Conservation (phyloP, 1,139 yeast genomes). For the Taphrina populina region DNA sequence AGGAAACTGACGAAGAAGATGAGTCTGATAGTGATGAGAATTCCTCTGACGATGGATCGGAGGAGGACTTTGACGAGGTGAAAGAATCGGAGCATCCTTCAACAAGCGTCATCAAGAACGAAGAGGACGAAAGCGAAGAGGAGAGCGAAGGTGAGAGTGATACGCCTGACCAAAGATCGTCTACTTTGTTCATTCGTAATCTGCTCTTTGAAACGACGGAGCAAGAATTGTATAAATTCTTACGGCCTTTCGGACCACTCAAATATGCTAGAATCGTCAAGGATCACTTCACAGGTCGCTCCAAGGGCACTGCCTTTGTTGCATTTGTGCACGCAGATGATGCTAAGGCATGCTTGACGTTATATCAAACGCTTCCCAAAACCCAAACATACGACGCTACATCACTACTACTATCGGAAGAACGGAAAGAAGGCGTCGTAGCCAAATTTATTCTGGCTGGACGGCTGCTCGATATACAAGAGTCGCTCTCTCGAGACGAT, state of each 20-base stretch:
- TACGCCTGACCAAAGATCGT: slow-evolving; percentile 43
- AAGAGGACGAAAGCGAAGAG: slow-evolving; percentile 43
- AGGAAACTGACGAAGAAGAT: slow-evolving; percentile 43
- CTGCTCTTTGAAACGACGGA: slow-evolving; percentile 92
- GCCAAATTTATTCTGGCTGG: slow-evolving; percentile 91
- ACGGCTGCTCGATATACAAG: slow-evolving; percentile 75
- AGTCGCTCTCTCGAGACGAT: slow-evolving; percentile 85
- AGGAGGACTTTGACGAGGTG: slow-evolving; percentile 40
- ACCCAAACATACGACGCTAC: slow-evolving; percentile 44
- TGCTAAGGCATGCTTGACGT: slow-evolving; percentile 64
- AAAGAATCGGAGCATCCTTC: slow-evolving; percentile 20
- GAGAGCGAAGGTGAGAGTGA: slow-evolving; percentile 44
- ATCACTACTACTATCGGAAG: slow-evolving; percentile 85
- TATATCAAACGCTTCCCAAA: slow-evolving; percentile 64
- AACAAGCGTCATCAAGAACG: slow-evolving; percentile 3
- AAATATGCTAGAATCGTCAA: slow-evolving; percentile 90
- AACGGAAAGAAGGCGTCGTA: slow-evolving; percentile 50
- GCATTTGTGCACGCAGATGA: slow-evolving; percentile 68
- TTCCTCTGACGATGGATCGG: slow-evolving; percentile 41
- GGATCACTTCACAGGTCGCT: slow-evolving; percentile 79
- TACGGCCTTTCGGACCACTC: slow-evolving; percentile 78
- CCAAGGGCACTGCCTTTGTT: slow-evolving; percentile 94
- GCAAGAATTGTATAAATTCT: slow-evolving; percentile 74
- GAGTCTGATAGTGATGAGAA: slow-evolving; percentile 42
- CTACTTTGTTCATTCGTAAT: slow-evolving; percentile 77